A percentile compares a stretch with the other conserved stretches of the same genome.
These are phyloP conservation scores for Mycena belliarum DNA, from an alignment of 768 basidiomycete species.

Conservation along the genomic window DNA sequence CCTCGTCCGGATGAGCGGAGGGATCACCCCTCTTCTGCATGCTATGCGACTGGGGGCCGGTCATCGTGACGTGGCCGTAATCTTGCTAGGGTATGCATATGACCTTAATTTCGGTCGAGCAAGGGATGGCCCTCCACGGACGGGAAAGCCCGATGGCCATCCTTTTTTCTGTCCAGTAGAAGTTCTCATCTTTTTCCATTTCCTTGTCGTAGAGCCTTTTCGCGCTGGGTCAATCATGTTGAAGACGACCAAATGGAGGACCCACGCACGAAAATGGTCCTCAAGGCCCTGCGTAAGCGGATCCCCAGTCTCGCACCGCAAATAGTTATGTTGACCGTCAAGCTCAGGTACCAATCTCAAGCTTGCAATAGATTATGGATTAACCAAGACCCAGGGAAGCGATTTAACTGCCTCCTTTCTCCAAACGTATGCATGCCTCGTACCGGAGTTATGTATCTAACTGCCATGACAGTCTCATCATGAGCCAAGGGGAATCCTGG, in stretches of 20 bases:
- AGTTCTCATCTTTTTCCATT: too few relatives aligned
- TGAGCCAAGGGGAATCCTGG: slow-evolving; percentile 96
- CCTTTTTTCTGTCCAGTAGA: too few relatives aligned
- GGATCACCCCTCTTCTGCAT: slow-evolving; percentile 87
- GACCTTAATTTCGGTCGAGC: too few relatives aligned
- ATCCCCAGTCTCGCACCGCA: slow-evolving; percentile 25
- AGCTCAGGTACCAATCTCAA: slow-evolving; percentile 76
- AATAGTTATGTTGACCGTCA: slow-evolving; percentile 3
- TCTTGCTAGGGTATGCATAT: slow-evolving; percentile 63
- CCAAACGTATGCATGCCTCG: slow-evolving; percentile 54
- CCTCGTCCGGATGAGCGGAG: slow-evolving; percentile 81
- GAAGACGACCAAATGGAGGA: slow-evolving; percentile 77
- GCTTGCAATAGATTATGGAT: slow-evolving; percentile 86
- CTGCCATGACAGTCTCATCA: slow-evolving; percentile 54
- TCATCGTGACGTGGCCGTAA: slow-evolving; percentile 81
- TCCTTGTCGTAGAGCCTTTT: slow-evolving; percentile 55
- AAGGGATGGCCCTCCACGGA: too few relatives aligned
- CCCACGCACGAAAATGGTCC: slow-evolving; percentile 64
- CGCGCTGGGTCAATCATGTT: slow-evolving; percentile 87
- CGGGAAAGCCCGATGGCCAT: too few relatives aligned
- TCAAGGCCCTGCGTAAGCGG: slow-evolving; percentile 74
- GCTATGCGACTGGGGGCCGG: slow-evolving; percentile 80
- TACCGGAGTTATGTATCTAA: background rate
- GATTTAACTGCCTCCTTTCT: slow-evolving; percentile 90
- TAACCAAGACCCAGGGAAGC: slow-evolving; percentile 70